Evolutionary conservation across 441 rosid genomes (phyloP).

Genomic region (Geranium incanum): DNA sequence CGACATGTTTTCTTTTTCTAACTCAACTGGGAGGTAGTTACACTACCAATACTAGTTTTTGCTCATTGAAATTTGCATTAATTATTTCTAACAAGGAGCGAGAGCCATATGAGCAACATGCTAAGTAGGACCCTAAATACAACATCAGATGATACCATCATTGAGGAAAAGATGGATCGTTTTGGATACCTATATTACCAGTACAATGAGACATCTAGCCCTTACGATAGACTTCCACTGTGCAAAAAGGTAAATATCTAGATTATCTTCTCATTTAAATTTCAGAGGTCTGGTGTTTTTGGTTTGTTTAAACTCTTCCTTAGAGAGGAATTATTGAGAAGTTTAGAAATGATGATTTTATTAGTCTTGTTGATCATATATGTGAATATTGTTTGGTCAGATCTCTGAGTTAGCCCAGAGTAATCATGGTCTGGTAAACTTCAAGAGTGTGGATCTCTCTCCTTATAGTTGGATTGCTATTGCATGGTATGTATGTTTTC

Average conservation of each 20-base stretch:
- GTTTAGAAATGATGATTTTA: background rate
- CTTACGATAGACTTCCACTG: background rate
- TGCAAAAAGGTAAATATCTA: conserved; percentile 1
- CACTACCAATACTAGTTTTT: background rate
- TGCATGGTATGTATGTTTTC: conserved; percentile 28
- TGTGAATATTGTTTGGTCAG: background rate
- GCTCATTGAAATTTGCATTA: background rate
- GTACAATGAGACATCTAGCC: conserved; percentile 8
- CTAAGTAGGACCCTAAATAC: background rate
- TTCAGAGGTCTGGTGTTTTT: background rate
- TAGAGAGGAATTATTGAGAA: background rate
- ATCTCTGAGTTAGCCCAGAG: conserved; percentile 10
- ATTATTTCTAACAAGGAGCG: background rate
- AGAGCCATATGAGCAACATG: background rate
- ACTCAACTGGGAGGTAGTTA: background rate
- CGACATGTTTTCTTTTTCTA: background rate
- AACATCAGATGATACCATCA: background rate
- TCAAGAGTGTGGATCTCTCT: conserved; percentile 26
- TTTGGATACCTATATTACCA: conserved; percentile 1
- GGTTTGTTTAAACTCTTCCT: background rate
- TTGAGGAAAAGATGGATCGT: background rate
- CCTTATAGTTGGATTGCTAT: conserved; percentile 34
- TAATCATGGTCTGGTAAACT: conserved; percentile 19
- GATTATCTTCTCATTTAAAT: background rate
- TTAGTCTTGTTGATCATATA: background rate